Evolutionary conservation across 164 flowering plant genomes (phyloP).

Genomic region (Stephania cephalantha): DNA sequence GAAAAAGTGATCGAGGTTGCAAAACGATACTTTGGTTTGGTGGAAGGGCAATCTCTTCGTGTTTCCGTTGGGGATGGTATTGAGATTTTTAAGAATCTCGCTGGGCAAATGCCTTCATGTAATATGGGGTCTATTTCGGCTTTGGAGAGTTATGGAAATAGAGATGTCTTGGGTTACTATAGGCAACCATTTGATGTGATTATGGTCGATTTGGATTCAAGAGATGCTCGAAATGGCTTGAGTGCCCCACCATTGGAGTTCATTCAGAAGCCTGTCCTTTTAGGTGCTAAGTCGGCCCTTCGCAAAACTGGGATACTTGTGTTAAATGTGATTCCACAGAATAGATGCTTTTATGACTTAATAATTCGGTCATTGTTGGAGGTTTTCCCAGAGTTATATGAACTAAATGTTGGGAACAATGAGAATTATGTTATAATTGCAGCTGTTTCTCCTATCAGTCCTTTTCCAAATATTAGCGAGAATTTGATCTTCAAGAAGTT

Average conservation of each 20-base stretch:
- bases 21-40: conserved; percentile 55
- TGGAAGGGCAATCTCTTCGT: conserved; percentile 28
- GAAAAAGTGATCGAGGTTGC: conserved; percentile 56
- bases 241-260: conserved; percentile 77
- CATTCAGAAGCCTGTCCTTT: conserved; percentile 36
- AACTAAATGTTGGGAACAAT: conserved; percentile 67
- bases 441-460: conserved; percentile 25
- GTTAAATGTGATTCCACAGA: conserved; percentile 62
- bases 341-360: conserved; percentile 30
- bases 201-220: conserved; percentile 83
- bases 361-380: conserved; percentile 32
- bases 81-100: conserved; percentile 33
- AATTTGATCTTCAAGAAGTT: conserved; percentile 38
- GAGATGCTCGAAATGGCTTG: conserved; percentile 45
- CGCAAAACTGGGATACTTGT: conserved; percentile 46
- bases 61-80: conserved; percentile 61
- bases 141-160: background rate
- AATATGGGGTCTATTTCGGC: conserved; percentile 1
- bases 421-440: conserved; percentile 79
- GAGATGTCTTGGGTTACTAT: conserved; percentile 4
- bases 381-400: conserved; percentile 57
- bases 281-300: conserved; percentile 41
- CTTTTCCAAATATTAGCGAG: conserved; percentile 13
- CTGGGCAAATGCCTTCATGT: background rate
- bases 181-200: conserved; percentile 45